Percentiles rank a stretch among this genome's conserved stretches.
Conservation (phyloP, 2,329 filamentous ascomycete species). For the Leptographium galeiforme region DNA sequence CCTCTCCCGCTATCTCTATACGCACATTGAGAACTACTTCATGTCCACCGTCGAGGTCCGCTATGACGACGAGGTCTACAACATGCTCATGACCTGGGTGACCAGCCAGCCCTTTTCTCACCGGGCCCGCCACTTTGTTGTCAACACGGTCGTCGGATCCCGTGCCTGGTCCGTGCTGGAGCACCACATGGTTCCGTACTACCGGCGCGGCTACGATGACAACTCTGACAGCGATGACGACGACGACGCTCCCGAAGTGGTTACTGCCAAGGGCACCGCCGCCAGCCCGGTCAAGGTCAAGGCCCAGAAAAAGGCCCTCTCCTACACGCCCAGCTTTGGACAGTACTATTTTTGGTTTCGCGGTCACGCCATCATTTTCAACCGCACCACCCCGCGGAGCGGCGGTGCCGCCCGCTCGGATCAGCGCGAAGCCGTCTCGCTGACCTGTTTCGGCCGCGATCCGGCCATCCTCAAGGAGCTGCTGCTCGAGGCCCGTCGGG, state of each 20-base stretch:
- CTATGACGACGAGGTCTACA: conserved; percentile 59
- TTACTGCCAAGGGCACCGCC: background rate
- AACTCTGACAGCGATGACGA: background rate
- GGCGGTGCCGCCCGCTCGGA: conserved; percentile 9
- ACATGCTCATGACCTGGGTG: conserved; percentile 59
- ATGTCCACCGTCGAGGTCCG: conserved; percentile 55
- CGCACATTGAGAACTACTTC: conserved; percentile 36
- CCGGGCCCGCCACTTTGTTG: conserved; percentile 47
- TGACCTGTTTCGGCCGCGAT: conserved; percentile 49
- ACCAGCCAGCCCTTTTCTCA: conserved; percentile 47
- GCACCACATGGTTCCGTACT: conserved; percentile 25
- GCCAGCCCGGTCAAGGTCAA: background rate
- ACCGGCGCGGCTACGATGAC: conserved; percentile 23
- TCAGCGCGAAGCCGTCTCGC: conserved; percentile 43
- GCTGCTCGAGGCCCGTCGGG: conserved; percentile 41
- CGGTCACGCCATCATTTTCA: conserved; percentile 42
- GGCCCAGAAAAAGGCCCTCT: conserved; percentile 27
- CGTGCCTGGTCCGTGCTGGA: conserved; percentile 35
- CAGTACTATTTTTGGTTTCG: conserved; percentile 57
- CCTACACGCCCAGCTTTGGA: conserved; percentile 56
- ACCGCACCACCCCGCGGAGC: conserved; percentile 37
- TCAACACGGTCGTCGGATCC: conserved; percentile 46
- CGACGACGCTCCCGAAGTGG: background rate
- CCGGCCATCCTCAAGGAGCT: conserved; percentile 48
- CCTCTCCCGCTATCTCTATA: conserved; percentile 32